phyloP scores from a whole-genome alignment of 768 basidiomycete genomes.

The Crucibulum laeve region DNA sequence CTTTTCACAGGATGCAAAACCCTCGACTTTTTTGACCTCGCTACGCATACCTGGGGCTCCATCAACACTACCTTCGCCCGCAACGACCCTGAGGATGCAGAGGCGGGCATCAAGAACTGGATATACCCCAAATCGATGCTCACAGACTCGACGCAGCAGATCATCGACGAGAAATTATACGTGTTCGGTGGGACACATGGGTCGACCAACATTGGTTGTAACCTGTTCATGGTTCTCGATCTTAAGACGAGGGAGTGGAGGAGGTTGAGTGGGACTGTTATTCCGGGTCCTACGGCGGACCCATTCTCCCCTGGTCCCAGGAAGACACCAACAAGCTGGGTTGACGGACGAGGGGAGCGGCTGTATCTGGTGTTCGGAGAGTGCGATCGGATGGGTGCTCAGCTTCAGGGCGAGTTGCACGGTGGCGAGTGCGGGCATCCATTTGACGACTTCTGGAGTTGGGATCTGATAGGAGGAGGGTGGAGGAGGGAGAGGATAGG shows the following conservation, averaged over 20 bases:
- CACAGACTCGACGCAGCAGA: slow-evolving; percentile 15
- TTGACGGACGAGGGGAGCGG: slow-evolving; percentile 17
- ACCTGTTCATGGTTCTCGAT: slow-evolving; percentile 33
- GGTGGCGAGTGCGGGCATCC: slow-evolving; percentile 15
- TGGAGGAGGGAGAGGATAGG: slow-evolving; percentile 27
- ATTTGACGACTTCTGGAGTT: slow-evolving; percentile 32
- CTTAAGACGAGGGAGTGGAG: slow-evolving; percentile 26
- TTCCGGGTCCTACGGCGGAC: slow-evolving; percentile 10
- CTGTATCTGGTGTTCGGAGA: slow-evolving; percentile 31
- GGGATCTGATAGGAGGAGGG: slow-evolving; percentile 19
- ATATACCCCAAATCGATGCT: slow-evolving; percentile 13
- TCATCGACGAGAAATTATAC: slow-evolving; percentile 26
- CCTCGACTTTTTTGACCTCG: slow-evolving; percentile 32
- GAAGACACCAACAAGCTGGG: slow-evolving; percentile 29
- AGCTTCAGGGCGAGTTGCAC: slow-evolving; percentile 17
- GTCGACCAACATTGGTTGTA: slow-evolving; percentile 25
- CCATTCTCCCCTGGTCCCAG: slow-evolving; percentile 26
- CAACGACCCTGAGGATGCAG: slow-evolving; percentile 10
- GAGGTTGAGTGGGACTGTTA: slow-evolving; percentile 18
- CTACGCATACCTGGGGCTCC: slow-evolving; percentile 24
- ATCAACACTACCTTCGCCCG: slow-evolving; percentile 20
- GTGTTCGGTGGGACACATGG: slow-evolving; percentile 31
- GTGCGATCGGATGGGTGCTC: slow-evolving; percentile 25
- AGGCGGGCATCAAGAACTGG: slow-evolving; percentile 18
- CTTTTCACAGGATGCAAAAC: slow-evolving; percentile 25